Conservation (phyloP, 2,329 filamentous ascomycete species). For the Phialophora verrucosa region DNA sequence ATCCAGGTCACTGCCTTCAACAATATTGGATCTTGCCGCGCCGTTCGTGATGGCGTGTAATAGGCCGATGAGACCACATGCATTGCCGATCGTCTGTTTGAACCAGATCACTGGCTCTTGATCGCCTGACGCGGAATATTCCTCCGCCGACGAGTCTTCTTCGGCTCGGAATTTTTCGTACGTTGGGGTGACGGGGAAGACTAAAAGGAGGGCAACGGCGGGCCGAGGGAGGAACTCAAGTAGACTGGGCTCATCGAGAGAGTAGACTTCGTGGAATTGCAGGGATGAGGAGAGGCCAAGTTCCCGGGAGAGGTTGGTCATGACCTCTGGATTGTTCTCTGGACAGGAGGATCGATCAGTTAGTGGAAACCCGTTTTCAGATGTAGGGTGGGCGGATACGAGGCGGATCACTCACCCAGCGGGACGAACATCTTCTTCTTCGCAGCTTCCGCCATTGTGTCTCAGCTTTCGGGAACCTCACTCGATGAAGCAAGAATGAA, state of each 20-base stretch:
- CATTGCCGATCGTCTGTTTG: conserved; percentile 91
- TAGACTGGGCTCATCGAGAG: conserved; percentile 81
- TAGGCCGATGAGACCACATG: conserved; percentile 88
- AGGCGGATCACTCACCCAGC: conserved; percentile 46
- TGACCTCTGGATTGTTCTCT: conserved; percentile 84
- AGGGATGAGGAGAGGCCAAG: conserved; percentile 82
- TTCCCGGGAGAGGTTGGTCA: conserved; percentile 79
- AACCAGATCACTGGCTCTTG: conserved; percentile 87
- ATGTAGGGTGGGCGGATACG: background rate
- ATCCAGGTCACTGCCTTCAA: conserved; percentile 53
- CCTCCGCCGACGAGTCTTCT: conserved; percentile 69
- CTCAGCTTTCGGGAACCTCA: background rate
- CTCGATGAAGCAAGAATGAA: background rate
- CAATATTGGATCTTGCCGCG: conserved; percentile 66
- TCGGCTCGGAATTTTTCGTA: conserved; percentile 78
- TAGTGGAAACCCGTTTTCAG: background rate
- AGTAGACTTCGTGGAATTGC: conserved; percentile 88
- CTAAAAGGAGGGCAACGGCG: conserved; percentile 83
- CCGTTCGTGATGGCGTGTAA: conserved; percentile 85
- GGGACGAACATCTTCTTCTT: conserved; percentile 56
- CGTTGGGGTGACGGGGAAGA: conserved; percentile 80
- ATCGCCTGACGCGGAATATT: conserved; percentile 71
- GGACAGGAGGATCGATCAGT: background rate
- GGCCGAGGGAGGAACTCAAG: conserved; percentile 88
- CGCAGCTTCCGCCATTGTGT: conserved; percentile 37